Evolutionary conservation across 257 asterid species (phyloP), one percentile per base, ranked within the genome.

Genomic region (Petunia secreta): DNA sequence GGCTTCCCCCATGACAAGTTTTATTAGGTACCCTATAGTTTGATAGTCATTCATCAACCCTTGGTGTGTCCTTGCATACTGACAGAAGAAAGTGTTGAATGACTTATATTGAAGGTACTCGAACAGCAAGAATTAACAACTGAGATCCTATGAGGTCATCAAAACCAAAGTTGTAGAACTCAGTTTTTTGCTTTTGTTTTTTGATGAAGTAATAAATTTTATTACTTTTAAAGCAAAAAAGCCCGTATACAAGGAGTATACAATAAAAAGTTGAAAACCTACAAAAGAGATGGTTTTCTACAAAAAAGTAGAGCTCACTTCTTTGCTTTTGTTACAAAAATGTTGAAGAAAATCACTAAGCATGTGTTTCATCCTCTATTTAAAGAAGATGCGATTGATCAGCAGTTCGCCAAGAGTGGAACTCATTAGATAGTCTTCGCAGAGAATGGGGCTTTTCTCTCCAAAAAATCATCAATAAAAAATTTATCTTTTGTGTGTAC

Each of bases 131-230:
- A 11, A 71, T n/a, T 8, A 48, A 71, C n/a, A n/a, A n/a, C n/a
- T n/a, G n/a, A n/a, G n/a, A 71, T 34, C 43, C 39, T 25, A 46
- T 4, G 3, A 71, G 60, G 77, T 48, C 77, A 71, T 48, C 34
- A 48, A 39, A 71, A 34, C 77, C 8, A 48, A 71, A 48, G 60
- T 48, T 71, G 41, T 60, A 71, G 60, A 71, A 71, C 60, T 10
- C 77, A 48, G 25, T 11, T 34, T 71, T 25, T n/a, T n/a, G n/a
- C n/a, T n/a, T n/a, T n/a, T n/a, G n/a, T n/a, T n/a, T n/a, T n/a
- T n/a, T n/a, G n/a, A n/a, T n/a, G n/a, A n/a, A n/a, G n/a, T n/a
- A n/a, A n/a, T n/a, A n/a, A n/a, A n/a, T n/a, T n/a, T n/a, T n/a
- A n/a, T n/a, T n/a, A n/a, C n/a, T n/a, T n/a, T n/a, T n/a, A n/a